These are phyloP conservation scores for Diplodia sapinea DNA, from an alignment of 2,329 filamentous ascomycete genomes.

Conservation along the genomic window DNA sequence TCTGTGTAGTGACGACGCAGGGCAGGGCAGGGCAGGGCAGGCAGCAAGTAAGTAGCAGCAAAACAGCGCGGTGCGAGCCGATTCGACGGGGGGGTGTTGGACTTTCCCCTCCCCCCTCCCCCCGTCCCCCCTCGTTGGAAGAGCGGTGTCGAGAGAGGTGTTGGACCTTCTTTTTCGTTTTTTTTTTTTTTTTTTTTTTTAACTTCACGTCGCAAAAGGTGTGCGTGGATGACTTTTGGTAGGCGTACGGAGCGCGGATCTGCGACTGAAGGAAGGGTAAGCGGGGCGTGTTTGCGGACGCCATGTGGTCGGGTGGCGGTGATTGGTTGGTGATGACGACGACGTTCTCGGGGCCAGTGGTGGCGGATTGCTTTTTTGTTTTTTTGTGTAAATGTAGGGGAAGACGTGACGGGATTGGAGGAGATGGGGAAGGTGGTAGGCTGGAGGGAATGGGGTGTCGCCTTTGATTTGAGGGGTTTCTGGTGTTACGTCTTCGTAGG, in stretches of 20 bases:
- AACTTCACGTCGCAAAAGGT: background rate
- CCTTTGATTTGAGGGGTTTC: slow-evolving; percentile 1
- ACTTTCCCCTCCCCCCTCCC: too few species aligned
- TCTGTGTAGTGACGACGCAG: background rate
- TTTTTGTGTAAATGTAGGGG: background rate
- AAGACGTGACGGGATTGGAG: background rate
- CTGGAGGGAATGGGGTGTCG: background rate
- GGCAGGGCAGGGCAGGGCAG: too few species aligned
- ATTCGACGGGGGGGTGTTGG: background rate
- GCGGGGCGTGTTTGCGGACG: slow-evolving; percentile 6
- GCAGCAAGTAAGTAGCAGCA: too few species aligned
- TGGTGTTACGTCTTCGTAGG: background rate
- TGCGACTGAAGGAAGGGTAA: background rate
- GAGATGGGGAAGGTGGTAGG: background rate
- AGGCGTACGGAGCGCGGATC: background rate
- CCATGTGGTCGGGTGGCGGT: background rate
- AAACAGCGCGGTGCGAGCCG: background rate
- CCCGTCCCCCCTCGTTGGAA: too few species aligned
- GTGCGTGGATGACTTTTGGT: background rate
- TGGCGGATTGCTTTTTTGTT: background rate
- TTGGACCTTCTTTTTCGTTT: background rate
- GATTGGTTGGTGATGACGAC: background rate
- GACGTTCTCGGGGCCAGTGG: background rate
- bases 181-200: too few species aligned
- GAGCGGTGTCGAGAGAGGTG: too few species aligned